A percentile compares a stretch with the other conserved stretches of the same genome.
Conservation (phyloP, 2,329 filamentous ascomycete genomes). For the Emergomyces pasteurianus region DNA sequence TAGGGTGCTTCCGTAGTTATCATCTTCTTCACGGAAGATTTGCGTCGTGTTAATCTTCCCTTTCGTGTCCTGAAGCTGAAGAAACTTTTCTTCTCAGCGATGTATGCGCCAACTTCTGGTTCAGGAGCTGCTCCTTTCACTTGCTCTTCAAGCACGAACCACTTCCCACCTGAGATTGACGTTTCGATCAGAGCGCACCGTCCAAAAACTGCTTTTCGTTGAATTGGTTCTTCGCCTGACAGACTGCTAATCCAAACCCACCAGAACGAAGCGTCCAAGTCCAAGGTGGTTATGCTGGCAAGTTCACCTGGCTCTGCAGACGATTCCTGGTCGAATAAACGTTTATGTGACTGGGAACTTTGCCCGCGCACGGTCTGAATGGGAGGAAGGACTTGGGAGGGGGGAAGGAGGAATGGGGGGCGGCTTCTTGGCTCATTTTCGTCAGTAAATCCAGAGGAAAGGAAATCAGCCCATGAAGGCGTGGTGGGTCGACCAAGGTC, state of each 20-base stretch:
- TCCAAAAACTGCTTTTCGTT: conserved; percentile 85
- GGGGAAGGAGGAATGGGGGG: conserved; percentile 66
- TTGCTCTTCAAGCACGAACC: conserved; percentile 94
- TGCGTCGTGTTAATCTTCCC: conserved; percentile 55
- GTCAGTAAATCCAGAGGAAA: conserved; percentile 85
- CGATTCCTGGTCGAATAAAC: conserved; percentile 55
- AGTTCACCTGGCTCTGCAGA: conserved; percentile 82
- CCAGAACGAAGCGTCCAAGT: conserved; percentile 95
- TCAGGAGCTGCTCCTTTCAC: conserved; percentile 84
- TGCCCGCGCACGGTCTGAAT: conserved; percentile 59
- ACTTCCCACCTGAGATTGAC: conserved; percentile 63
- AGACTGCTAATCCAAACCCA: conserved; percentile 99
- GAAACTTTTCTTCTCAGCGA: conserved; percentile 89
- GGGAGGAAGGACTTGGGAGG: conserved; percentile 80
- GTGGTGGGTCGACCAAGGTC: conserved; percentile 75
- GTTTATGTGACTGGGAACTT: conserved; percentile 75
- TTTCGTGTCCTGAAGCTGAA: conserved; percentile 71
- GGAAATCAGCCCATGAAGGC: conserved; percentile 95
- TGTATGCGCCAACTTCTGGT: conserved; percentile 72
- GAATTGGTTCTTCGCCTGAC: conserved; percentile 73
- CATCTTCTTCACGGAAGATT: conserved; percentile 54
- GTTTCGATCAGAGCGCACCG: conserved; percentile 89
- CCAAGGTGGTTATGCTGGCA: conserved; percentile 75
- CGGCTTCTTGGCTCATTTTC: conserved; percentile 52
- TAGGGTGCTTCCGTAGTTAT: conserved; percentile 40